A percentile compares a stretch with the other conserved stretches of the same genome.
These are phyloP conservation scores for Phytophthora litchii DNA, from an alignment of 352 stramenopile species.

Conservation along the genomic window DNA sequence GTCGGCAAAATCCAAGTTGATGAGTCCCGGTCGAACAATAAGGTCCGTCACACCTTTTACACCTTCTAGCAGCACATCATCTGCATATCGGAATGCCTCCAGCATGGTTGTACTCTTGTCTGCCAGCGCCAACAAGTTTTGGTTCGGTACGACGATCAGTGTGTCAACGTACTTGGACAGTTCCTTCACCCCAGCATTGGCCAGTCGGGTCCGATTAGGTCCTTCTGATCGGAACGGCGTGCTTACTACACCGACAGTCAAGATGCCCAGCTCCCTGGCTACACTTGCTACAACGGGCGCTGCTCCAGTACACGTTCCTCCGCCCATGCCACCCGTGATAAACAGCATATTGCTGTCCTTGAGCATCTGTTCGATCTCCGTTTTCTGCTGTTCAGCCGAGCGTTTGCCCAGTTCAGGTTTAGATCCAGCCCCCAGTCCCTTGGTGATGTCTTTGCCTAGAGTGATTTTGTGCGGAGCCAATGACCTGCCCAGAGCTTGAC, in stretches of 20 bases:
- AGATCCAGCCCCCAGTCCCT: constrained; percentile 80
- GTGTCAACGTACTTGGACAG: constrained; percentile 95
- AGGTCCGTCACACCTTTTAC: constrained; percentile 96
- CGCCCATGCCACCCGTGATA: constrained; percentile 96
- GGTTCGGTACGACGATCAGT: constrained; percentile 96
- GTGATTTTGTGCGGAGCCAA: constrained; percentile 84
- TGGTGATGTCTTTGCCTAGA: constrained; percentile 85
- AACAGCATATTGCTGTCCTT: constrained; percentile 96
- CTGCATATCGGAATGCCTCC: constrained; percentile 93
- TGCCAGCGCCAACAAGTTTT: constrained; percentile 94
- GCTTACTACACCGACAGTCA: constrained; percentile 96
- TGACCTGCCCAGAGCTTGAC: constrained; percentile 86
- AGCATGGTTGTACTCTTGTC: constrained; percentile 93
- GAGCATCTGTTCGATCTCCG: constrained; percentile 91
- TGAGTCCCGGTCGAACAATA: constrained; percentile 95
- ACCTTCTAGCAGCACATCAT: constrained; percentile 95
- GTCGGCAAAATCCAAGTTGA: constrained; percentile 98
- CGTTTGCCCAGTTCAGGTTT: constrained; percentile 80
- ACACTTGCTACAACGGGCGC: constrained; percentile 94
- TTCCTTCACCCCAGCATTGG: constrained; percentile 91
- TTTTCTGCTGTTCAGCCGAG: constrained; percentile 87
- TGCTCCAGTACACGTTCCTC: constrained; percentile 91
- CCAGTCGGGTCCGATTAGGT: constrained; percentile 92
- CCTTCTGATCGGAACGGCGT: constrained; percentile 97
- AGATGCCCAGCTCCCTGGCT: constrained; percentile 91